Percentiles rank a stretch among this genome's conserved stretches.
Evolutionary conservation across 331 rosid genomes (phyloP).

Genomic region (Rhamnella rubrinervis): DNA sequence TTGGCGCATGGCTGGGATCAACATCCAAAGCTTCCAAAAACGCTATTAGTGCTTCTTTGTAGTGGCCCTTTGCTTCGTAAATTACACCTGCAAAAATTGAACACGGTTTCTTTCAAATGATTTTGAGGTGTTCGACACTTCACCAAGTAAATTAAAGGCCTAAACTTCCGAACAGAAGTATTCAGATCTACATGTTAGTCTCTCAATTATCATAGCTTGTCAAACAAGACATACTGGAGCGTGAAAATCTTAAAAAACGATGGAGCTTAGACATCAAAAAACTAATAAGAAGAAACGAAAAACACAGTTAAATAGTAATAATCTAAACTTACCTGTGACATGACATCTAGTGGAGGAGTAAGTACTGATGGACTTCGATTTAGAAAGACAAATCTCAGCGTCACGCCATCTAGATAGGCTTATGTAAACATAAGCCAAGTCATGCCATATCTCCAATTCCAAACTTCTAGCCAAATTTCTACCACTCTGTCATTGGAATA

Average conservation of each 20-base stretch:
- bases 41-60: conserved; percentile 66
- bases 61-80: conserved; percentile 58
- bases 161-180: no score
- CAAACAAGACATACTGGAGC: no score
- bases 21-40: conserved; percentile 56
- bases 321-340: conserved; percentile 50
- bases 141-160: background rate
- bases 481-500: conserved; percentile 44
- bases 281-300: background rate
- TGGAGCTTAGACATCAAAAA: no score
- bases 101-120: conserved; percentile 5
- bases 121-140: background rate
- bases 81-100: conserved; percentile 49
- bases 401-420: conserved; percentile 68
- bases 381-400: conserved; percentile 74
- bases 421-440: conserved; percentile 67
- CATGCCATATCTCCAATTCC: conserved; percentile 87
- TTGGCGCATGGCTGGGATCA: conserved; percentile 65
- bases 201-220: no score
- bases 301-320: background rate
- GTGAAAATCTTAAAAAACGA: no score
- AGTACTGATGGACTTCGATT: conserved; percentile 55
- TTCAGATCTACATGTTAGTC: no score
- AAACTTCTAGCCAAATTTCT: conserved; percentile 50
- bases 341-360: conserved; percentile 72